Evolutionary conservation across 2,329 filamentous ascomycete species (phyloP).

Genomic region (Fusarium multiceps): DNA sequence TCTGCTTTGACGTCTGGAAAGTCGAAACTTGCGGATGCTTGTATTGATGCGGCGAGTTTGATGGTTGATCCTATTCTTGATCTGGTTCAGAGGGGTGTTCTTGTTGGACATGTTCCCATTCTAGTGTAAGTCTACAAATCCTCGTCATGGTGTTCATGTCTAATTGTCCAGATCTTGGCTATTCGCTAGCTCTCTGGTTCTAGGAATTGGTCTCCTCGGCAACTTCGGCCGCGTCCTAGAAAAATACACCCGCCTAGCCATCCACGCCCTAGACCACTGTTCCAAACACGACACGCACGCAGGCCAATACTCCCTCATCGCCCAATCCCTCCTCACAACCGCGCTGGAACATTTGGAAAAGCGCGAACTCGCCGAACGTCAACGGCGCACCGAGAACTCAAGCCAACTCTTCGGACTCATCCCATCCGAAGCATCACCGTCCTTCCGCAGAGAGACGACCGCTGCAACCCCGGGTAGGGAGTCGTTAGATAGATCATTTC

Average conservation of each 20-base stretch:
- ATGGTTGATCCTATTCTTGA: conserved; percentile 63
- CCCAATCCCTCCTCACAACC: conserved; percentile 60
- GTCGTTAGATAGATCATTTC: conserved; percentile 44
- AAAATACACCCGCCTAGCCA: conserved; percentile 61
- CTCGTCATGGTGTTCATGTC: too few species aligned
- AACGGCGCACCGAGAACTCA: conserved; percentile 61
- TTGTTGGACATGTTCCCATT: conserved; percentile 61
- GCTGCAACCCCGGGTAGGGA: conserved; percentile 32
- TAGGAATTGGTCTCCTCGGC: conserved; percentile 63
- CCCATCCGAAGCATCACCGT: conserved; percentile 45
- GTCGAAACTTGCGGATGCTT: conserved; percentile 64
- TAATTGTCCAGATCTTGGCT: conserved; percentile 60
- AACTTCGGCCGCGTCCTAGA: conserved; percentile 65
- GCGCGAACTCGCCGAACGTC: conserved; percentile 59
- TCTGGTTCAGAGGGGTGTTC: conserved; percentile 55
- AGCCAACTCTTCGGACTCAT: conserved; percentile 64
- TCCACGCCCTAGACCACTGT: conserved; percentile 61
- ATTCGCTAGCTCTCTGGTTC: conserved; percentile 64
- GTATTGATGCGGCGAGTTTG: conserved; percentile 64
- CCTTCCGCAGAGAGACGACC: conserved; percentile 17
- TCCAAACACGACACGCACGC: conserved; percentile 62
- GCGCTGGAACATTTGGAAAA: conserved; percentile 61
- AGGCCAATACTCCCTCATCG: conserved; percentile 64
- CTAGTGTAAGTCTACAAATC: conserved; percentile 57
- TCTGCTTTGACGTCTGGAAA: conserved; percentile 55